Evolutionary conservation across 192 early-diverging fungal genomes (phyloP).

Genomic region (Funneliformis mosseae): DNA sequence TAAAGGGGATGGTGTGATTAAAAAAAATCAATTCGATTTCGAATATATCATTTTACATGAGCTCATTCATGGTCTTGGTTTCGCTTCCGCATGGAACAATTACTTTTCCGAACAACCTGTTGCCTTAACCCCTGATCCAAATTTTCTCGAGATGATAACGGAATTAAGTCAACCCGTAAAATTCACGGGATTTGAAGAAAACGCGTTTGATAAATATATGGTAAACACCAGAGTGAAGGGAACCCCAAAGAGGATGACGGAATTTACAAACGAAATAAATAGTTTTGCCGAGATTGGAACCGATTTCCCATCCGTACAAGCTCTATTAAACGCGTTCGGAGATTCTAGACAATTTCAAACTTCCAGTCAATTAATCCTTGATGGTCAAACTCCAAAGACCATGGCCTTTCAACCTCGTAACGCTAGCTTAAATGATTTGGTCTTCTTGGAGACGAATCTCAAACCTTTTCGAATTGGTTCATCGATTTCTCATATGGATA

Average conservation of each 20-base stretch:
- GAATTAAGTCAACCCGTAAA: neutral
- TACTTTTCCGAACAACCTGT: neutral
- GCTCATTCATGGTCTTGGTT: conserved; percentile 47
- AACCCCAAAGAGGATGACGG: neutral
- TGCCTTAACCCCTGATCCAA: neutral
- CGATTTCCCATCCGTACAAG: neutral
- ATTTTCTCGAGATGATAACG: conserved; percentile 28
- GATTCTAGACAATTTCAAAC: neutral
- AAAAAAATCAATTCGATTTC: conserved; percentile 39
- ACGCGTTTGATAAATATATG: conserved; percentile 26
- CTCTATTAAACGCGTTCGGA: neutral
- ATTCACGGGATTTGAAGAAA: conserved; percentile 16
- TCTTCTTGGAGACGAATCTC: conserved; percentile 40
- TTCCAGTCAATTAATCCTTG: neutral
- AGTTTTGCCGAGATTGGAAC: conserved; percentile 3
- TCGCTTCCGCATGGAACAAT: conserved; percentile 37
- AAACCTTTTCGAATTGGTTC: conserved; percentile 40
- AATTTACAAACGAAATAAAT: neutral
- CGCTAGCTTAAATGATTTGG: neutral
- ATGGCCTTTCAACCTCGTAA: neutral
- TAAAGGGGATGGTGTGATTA: conserved; percentile 19
- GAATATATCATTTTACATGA: conserved; percentile 42
- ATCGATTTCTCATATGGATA: conserved; percentile 42
- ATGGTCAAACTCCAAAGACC: neutral
- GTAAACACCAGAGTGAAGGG: neutral